Evolutionary conservation across 306 rosid species (phyloP).

Genomic region (Cicer yamashitae): DNA sequence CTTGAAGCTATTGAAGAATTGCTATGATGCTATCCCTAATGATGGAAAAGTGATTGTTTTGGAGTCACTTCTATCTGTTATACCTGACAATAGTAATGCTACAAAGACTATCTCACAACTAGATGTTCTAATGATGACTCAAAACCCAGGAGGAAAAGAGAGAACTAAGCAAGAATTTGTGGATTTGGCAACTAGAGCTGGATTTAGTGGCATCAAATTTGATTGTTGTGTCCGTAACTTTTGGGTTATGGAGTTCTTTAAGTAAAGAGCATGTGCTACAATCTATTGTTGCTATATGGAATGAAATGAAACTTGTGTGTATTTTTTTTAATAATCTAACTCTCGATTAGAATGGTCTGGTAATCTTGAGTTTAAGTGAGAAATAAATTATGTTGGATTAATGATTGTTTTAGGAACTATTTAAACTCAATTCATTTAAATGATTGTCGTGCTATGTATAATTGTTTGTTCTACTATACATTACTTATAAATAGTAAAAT

Average conservation of each 20-base stretch:
- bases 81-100: constrained; percentile 36
- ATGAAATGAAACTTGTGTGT: too few relatives aligned
- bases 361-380: too few relatives aligned
- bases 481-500: too few relatives aligned
- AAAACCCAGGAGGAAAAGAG: constrained; percentile 53
- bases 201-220: constrained; percentile 54
- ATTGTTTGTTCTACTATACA: too few relatives aligned
- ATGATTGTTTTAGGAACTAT: too few relatives aligned
- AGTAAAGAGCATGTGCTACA: constrained; percentile 8
- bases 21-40: background rate
- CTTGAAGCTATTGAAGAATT: constrained; percentile 8
- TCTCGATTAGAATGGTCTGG: too few relatives aligned
- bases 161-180: constrained; percentile 48
- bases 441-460: too few relatives aligned
- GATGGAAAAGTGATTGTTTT: constrained; percentile 21
- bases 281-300: background rate
- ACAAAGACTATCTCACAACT: background rate
- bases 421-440: too few relatives aligned
- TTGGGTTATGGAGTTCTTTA: constrained; percentile 63
- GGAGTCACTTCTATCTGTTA: constrained; percentile 46
- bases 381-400: too few relatives aligned
- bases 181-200: constrained; percentile 50
- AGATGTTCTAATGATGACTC: constrained; percentile 52
- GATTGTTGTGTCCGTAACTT: constrained; percentile 28
- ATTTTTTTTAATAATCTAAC: too few relatives aligned